phyloP scores from a whole-genome alignment of 805 yeast species.

The Sugiyamaella lignohabitans region DNA sequence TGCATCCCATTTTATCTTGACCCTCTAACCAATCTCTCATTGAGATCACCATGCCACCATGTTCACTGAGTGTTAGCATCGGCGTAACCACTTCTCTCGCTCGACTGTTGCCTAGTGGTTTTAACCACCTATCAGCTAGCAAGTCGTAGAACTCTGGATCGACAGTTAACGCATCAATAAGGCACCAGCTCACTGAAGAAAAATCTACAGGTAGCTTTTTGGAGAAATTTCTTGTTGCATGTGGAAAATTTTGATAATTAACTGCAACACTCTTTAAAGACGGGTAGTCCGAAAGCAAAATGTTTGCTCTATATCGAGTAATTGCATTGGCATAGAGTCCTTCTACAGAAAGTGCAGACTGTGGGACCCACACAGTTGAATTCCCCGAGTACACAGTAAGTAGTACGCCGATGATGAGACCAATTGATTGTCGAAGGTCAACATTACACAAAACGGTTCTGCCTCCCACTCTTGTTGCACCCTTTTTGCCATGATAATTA shows the following conservation, averaged over 20 bases:
- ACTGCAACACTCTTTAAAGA: constrained; percentile 86
- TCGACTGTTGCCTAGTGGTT: constrained; percentile 78
- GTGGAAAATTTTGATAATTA: constrained; percentile 87
- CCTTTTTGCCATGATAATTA: constrained; percentile 35
- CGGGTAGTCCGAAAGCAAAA: constrained; percentile 77
- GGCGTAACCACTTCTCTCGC: constrained; percentile 81
- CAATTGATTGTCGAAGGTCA: constrained; percentile 75
- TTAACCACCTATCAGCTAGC: constrained; percentile 80
- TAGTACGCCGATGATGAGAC: constrained; percentile 73
- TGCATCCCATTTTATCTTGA: constrained; percentile 53
- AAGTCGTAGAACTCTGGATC: constrained; percentile 92
- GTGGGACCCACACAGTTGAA: constrained; percentile 71
- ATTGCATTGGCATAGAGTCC: constrained; percentile 83
- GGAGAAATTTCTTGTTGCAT: constrained; percentile 70
- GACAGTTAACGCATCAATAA: constrained; percentile 80
- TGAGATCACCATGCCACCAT: constrained; percentile 92
- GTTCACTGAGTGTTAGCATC: constrained; percentile 78
- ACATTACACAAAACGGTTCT: constrained; percentile 54
- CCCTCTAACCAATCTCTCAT: constrained; percentile 86
- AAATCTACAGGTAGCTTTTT: constrained; percentile 71
- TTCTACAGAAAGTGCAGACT: constrained; percentile 62
- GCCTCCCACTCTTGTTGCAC: constrained; percentile 39
- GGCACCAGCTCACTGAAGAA: constrained; percentile 77
- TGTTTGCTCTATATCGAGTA: constrained; percentile 61
- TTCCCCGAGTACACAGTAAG: constrained; percentile 84